phyloP scores from a whole-genome alignment of 2,329 filamentous ascomycete species.

The Hypocrella siamensis region DNA sequence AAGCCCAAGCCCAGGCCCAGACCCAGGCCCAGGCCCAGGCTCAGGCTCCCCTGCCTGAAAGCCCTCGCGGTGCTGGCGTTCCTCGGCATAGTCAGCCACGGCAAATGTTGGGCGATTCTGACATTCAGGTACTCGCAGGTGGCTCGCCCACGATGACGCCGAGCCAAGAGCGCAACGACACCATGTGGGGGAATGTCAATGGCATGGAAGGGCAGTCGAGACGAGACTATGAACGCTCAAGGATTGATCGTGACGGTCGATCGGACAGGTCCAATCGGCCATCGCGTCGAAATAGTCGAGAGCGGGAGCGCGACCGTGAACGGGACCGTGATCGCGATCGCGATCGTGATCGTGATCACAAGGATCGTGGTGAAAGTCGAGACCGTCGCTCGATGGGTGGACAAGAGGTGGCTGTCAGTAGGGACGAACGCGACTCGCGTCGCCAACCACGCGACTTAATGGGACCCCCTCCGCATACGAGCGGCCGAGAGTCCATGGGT shows the following conservation, averaged over 20 bases:
- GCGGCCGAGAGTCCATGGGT: constrained; percentile 15
- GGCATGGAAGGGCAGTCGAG: constrained; percentile 15
- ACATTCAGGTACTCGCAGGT: constrained; percentile 39
- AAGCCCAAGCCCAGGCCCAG: too few relatives aligned
- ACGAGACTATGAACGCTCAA: constrained; percentile 25
- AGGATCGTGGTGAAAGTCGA: constrained; percentile 28
- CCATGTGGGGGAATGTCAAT: constrained; percentile 17
- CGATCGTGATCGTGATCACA: constrained; percentile 28
- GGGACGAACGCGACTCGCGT: constrained; percentile 19
- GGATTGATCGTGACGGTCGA: constrained; percentile 25
- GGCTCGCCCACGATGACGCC: constrained; percentile 35
- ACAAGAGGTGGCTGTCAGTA: constrained; percentile 9
- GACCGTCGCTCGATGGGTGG: constrained; percentile 23
- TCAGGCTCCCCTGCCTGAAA: too few relatives aligned
- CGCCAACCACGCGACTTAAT: constrained; percentile 14
- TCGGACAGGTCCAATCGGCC: constrained; percentile 23
- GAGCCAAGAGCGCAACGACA: constrained; percentile 30
- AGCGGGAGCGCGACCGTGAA: too few relatives aligned
- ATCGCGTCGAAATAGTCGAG: constrained; percentile 33
- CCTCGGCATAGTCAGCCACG: constrained; percentile 17
- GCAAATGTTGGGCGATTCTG: constrained; percentile 32
- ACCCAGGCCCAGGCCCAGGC: too few relatives aligned
- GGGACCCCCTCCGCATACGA: constrained; percentile 12
- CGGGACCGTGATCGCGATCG: too few relatives aligned
- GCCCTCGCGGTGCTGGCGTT: constrained; percentile 19